Evolutionary conservation across 2,329 filamentous ascomycete species (phyloP), one percentile per base, ranked within the genome.

Genomic region (Lojkania enalia): DNA sequence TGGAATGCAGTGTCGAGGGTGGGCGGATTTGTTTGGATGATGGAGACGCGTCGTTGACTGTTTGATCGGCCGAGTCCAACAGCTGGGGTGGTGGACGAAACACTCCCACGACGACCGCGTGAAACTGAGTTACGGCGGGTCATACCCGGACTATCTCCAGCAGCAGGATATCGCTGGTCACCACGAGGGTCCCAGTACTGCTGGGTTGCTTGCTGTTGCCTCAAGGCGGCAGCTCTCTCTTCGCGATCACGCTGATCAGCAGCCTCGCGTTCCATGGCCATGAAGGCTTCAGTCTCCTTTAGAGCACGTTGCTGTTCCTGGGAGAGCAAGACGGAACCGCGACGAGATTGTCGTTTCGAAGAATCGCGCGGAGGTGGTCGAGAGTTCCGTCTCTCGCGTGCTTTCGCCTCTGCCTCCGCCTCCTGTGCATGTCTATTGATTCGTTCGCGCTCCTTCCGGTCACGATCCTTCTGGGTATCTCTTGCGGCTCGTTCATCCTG

Each of bases 241-340:
- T 63, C 62, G 5, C 54, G 55, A 15, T 65, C 62, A 7, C 57
- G 49, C 12, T 46, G 54, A 6, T 63, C 57, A n/a, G 58, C 48
- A 2, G 51, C 51, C 9, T 49, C 25, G 5, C 55, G 57, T 35
- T 66, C 63, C 2, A 38, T 35, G 12, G 51, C 49, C 60, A 66
- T 64, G 5, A 55, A 52, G 6, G 31, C 38, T 6, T 49, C 18
- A 2, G 61, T 60, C 5, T 58, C 58, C 2, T 49, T 51, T 5
- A 65, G 48, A 4, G 42, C 33, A 14, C 56, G 55, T 21, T 61
- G 49, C 1, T 53, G 44, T 15, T 42, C 36, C 33, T 62, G 27
- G 23, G 51, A 35, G 3, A 43, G 55, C 2, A 57, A 55, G n/a
- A 54, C 47, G 2, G 57, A 60, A 11, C 18, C 16, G 31, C 58